A percentile compares a stretch with the other conserved stretches of the same genome.
phyloP scores from a whole-genome alignment of 805 yeast genomes.

The Kuraishia hungarica region DNA sequence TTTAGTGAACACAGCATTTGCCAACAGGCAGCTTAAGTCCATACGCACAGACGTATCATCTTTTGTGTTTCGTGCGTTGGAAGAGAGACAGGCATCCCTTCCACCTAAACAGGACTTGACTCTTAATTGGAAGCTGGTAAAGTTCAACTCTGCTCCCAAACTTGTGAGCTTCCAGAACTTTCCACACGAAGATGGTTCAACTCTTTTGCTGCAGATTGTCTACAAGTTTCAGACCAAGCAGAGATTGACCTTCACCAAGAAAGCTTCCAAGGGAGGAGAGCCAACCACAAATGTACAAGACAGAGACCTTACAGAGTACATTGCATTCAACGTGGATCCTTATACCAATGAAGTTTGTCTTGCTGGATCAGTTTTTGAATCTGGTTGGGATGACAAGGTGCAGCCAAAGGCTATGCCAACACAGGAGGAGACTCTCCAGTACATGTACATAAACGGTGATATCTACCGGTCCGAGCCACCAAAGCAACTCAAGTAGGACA shows the following conservation, averaged over 20 bases:
- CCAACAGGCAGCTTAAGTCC: constrained; percentile 40
- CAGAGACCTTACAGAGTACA: constrained; percentile 51
- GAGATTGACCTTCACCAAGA: constrained; percentile 39
- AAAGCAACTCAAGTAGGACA: not conserved
- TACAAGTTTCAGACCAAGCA: constrained; percentile 60
- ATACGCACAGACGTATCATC: constrained; percentile 39
- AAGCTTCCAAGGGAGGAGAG: constrained; percentile 26
- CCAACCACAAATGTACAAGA: constrained; percentile 19
- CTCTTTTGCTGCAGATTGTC: constrained; percentile 36
- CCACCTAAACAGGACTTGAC: constrained; percentile 41
- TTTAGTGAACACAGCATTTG: constrained; percentile 76
- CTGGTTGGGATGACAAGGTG: constrained; percentile 28
- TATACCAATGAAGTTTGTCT: constrained; percentile 45
- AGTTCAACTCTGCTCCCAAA: constrained; percentile 65
- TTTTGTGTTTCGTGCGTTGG: constrained; percentile 57
- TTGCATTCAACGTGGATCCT: constrained; percentile 55
- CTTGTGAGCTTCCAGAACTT: constrained; percentile 58
- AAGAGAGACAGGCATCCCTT: constrained; percentile 39
- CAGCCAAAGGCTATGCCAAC: constrained; percentile 17
- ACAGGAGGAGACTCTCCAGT: constrained; percentile 17
- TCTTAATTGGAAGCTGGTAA: constrained; percentile 70
- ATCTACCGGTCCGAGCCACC: constrained; percentile 24
- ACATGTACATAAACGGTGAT: constrained; percentile 25
- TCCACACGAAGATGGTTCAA: constrained; percentile 29
- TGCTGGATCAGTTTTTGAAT: constrained; percentile 64